Evolutionary conservation across 2,329 filamentous ascomycete species (phyloP), one percentile per base, ranked within the genome.

Genomic region (Hypoxylon sp.): DNA sequence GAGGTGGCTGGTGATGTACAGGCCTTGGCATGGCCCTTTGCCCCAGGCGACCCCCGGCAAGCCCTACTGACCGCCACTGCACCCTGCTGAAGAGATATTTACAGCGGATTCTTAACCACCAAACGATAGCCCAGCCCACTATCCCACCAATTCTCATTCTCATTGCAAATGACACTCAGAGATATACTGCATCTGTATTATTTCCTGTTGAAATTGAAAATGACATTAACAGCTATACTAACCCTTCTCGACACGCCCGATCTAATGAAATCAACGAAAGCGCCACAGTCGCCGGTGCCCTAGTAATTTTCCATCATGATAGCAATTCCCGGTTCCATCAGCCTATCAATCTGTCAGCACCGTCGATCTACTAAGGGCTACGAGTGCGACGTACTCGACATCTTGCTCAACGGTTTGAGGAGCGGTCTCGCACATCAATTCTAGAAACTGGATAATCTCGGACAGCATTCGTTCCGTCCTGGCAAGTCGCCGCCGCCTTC

Each of bases 401-500:
- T 35, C 5, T 17, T 18, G 3, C 8, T 3, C 10, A 2, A 24
- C 10, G 8, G 27, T 41, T 23, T 31, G 46, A 33, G 51, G 15
- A 18, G 18, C 11, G 9, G 18, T 6, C 18, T 15, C 43, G 13
- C 29, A 38, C 13, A 59, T 15, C 5, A 62, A 31, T 24, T 48
- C 48, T 7, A 59, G 37, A 23, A 15, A 62, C 8, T 33, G 7
- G 3, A 40, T 33, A 11, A 53, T 49, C 9, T 62, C 51, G 10
- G 24, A 21, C 11, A 62, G 29, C 6, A 53, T 40, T 9, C 42
- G 51, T 17, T 62, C 48, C 1, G 21, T 54, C 40, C 51, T 59
- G 4, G 42, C 17, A 6, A 21, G 48, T 35, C 33, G 31, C 11
- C 18, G 43, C 5, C 40, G 59, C 10, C 43, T 49, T 7, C n/a